A percentile compares a stretch with the other conserved stretches of the same genome.
Conservation (phyloP, 768 basidiomycete genomes). For the Pleurotus salmoneostramineus region DNA sequence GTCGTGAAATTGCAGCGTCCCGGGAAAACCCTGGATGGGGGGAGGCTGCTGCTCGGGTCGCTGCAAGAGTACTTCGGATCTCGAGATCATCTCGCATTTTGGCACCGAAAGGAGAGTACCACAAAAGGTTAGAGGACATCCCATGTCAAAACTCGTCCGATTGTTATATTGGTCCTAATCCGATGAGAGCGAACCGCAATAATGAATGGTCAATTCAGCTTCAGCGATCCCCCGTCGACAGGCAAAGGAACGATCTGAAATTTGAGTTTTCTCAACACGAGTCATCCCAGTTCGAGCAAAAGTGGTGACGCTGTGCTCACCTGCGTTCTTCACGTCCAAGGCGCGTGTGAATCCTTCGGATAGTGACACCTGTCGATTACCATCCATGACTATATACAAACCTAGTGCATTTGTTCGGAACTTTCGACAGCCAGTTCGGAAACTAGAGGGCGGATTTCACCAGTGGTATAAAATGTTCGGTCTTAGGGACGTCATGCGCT, state of each 20-base stretch:
- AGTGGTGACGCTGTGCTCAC: not conserved
- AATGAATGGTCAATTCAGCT: not conserved
- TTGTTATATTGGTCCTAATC: not conserved
- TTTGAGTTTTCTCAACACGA: not conserved
- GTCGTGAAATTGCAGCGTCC: not conserved
- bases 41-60: conserved; percentile 3
- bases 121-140: conserved; percentile 7
- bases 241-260: not conserved
- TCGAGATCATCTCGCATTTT: not conserved
- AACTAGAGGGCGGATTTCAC: not conserved
- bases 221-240: not conserved
- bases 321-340: not conserved
- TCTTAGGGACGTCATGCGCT: not conserved
- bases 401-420: conserved; percentile 7
- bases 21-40: not conserved
- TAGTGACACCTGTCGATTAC: conserved; percentile 5
- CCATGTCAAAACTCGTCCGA: conserved; percentile 1
- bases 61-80: not conserved
- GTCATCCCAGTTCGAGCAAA: conserved; percentile 2
- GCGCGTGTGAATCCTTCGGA: not conserved
- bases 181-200: conserved; percentile 1
- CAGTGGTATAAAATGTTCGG: not conserved
- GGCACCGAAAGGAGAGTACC: not conserved
- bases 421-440: conserved; percentile 9
- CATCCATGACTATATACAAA: not conserved